Percentiles rank a stretch among this genome's conserved stretches.
Evolutionary conservation across 306 rosid species (phyloP).

Genomic region (Glycine latifolia): DNA sequence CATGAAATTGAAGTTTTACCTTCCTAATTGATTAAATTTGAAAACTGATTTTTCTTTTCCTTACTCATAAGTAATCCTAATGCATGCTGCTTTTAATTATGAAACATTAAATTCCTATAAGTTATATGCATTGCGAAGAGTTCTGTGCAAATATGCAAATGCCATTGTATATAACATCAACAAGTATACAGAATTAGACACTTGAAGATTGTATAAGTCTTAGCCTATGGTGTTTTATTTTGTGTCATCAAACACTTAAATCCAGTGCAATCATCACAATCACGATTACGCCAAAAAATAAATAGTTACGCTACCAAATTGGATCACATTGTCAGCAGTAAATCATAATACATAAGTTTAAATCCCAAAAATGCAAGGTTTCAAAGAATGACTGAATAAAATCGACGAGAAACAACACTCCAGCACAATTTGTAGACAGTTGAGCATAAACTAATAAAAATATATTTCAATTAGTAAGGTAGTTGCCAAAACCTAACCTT

Average conservation of each 20-base stretch:
- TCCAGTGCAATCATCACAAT: conserved; percentile 21
- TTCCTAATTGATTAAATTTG: not conserved
- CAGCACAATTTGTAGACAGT: conserved; percentile 30
- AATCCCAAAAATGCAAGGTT: conserved; percentile 25
- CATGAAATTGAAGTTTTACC: conserved; percentile 33
- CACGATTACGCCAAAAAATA: not conserved
- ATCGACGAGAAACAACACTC: conserved; percentile 30
- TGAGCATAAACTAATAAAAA: conserved; percentile 26
- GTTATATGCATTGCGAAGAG: not conserved
- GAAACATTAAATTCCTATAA: not conserved
- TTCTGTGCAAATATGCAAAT: not conserved
- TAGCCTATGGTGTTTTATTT: not conserved
- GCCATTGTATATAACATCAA: not conserved
- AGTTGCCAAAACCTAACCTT: conserved; percentile 60
- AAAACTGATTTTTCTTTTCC: not conserved
- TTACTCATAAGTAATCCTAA: not conserved
- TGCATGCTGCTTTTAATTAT: not conserved
- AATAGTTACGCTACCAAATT: not conserved
- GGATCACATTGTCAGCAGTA: not conserved
- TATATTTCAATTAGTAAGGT: not conserved
- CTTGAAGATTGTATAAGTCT: not conserved
- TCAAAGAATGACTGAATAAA: conserved; percentile 7
- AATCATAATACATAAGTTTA: conserved; percentile 15
- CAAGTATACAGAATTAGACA: not conserved
- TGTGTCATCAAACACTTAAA: not conserved